These are phyloP conservation scores for Nicotiana sylvestris DNA, from an alignment of 257 asterid species.

Conservation along the genomic window DNA sequence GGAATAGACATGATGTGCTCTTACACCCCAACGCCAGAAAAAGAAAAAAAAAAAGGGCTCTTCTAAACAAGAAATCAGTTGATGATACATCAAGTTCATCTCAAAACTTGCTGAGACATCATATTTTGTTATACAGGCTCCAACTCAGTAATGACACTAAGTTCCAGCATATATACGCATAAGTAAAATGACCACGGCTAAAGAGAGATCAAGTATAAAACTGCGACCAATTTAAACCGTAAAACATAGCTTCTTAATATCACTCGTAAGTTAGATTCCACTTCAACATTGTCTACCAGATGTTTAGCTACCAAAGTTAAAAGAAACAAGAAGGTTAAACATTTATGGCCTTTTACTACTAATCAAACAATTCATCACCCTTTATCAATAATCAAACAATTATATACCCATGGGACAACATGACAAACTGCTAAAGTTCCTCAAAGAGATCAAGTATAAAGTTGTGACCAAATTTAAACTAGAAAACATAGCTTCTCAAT, in stretches of 20 bases:
- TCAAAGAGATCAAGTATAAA: not conserved
- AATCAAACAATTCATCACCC: too few species aligned
- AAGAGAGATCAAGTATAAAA: not conserved
- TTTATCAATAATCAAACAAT: too few species aligned
- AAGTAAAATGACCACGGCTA: not conserved
- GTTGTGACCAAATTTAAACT: not conserved
- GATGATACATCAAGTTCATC: not conserved
- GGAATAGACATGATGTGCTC: not conserved
- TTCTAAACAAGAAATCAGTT: not conserved
- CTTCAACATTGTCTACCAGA: not conserved
- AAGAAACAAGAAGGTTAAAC: too few species aligned
- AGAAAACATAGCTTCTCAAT: not conserved
- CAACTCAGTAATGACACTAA: not conserved
- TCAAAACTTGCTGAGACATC: not conserved
- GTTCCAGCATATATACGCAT: not conserved
- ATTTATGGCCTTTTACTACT: too few species aligned
- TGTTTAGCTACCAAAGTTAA: not conserved
- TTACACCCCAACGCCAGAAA: not conserved
- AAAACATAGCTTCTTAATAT: not conserved
- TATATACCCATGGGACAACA: not conserved
- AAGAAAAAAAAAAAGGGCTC: not conserved
- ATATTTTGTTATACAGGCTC: not conserved
- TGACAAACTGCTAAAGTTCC: not conserved
- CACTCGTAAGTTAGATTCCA: not conserved
- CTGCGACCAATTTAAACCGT: not conserved